A percentile compares a stretch with the other conserved stretches of the same genome.
Evolutionary conservation across 768 basidiomycete genomes (phyloP).

Genomic region (Suillus subalutaceus): DNA sequence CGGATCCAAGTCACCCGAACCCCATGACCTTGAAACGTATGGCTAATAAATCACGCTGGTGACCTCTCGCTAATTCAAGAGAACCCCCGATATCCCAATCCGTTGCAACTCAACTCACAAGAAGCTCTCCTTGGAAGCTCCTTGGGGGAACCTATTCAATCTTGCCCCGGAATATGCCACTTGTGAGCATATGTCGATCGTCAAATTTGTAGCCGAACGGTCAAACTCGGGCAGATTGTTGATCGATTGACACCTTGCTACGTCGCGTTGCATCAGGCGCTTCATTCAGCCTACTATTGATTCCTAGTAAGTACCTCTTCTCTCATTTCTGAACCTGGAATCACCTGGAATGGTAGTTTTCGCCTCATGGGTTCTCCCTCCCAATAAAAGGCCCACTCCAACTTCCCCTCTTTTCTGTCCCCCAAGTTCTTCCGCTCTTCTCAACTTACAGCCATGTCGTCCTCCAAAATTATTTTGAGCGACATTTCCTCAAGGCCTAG

Average conservation of each 20-base stretch:
- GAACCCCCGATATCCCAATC: background rate
- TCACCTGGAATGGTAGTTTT: slow-evolving; percentile 1
- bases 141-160: no score
- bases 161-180: no score
- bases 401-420: background rate
- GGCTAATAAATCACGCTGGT: background rate
- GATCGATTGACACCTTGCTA: background rate
- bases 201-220: background rate
- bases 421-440: background rate
- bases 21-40: background rate
- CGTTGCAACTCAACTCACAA: background rate
- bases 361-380: background rate
- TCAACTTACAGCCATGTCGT: slow-evolving; percentile 21
- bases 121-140: background rate
- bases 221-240: background rate
- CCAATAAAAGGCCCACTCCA: background rate
- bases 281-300: background rate
- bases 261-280: background rate
- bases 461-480: slow-evolving; percentile 38
- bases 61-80: background rate
- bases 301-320: background rate
- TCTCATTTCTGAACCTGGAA: background rate
- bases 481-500: slow-evolving; percentile 44
- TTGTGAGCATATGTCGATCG: background rate
- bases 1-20: no score